Evolutionary conservation across 1,284 basidiomycete species (phyloP).

Genomic region (Pascua guehoae): DNA sequence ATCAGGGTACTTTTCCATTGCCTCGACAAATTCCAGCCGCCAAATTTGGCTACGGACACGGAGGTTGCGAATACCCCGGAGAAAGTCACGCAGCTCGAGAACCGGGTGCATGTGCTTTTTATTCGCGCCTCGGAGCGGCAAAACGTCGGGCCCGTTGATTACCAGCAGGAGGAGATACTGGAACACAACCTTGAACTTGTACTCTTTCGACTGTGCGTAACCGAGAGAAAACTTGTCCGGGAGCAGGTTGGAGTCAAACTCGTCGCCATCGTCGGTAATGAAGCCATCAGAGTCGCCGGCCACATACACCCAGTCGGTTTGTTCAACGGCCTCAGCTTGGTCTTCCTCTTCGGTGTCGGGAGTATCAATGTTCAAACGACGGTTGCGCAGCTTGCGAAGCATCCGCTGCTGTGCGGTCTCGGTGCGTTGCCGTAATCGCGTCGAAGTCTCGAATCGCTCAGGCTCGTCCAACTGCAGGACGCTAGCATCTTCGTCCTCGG

Average conservation of each 20-base stretch:
- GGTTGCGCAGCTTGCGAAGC: conserved; percentile 31
- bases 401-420: conserved; percentile 35
- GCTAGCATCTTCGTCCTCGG: conserved; percentile 56
- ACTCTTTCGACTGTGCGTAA: conserved; percentile 57
- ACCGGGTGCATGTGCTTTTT: conserved; percentile 26
- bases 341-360: conserved; percentile 16
- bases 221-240: conserved; percentile 73
- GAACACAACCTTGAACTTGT: conserved; percentile 60
- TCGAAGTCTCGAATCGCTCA: conserved; percentile 53
- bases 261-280: conserved; percentile 68
- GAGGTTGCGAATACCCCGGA: not conserved
- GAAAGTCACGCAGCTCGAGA: not conserved
- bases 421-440: conserved; percentile 27
- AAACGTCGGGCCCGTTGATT: conserved; percentile 48
- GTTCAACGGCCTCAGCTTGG: conserved; percentile 29
- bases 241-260: conserved; percentile 52
- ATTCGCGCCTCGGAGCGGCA: conserved; percentile 25
- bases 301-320: conserved; percentile 36
- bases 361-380: conserved; percentile 34
- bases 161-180: conserved; percentile 79
- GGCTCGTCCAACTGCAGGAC: conserved; percentile 54
- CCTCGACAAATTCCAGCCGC: conserved; percentile 63
- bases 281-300: conserved; percentile 57
- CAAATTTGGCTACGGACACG: conserved; percentile 74
- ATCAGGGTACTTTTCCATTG: conserved; percentile 63